Conservation (phyloP, 495 filamentous ascomycete species). For the Alectoria sarmentosa region DNA sequence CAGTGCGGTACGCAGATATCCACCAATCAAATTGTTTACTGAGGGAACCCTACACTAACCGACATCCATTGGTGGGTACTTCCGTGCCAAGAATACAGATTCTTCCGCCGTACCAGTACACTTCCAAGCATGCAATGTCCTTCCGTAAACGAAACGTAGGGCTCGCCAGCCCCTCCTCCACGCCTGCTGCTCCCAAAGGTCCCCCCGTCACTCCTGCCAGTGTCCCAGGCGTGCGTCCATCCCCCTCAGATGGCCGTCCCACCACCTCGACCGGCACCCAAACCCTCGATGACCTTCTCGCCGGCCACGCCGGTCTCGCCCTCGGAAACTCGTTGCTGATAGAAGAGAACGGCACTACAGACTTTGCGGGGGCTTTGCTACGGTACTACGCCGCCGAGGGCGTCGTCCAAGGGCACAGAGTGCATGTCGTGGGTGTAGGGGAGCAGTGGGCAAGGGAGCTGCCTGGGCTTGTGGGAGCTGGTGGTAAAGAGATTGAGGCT, state of each 20-base stretch:
- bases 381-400: conserved; percentile 92
- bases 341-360: conserved; percentile 91
- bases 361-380: conserved; percentile 79
- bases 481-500: conserved; percentile 35
- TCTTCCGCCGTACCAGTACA: no score
- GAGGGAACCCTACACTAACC: no score
- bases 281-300: conserved; percentile 77
- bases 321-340: conserved; percentile 74
- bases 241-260: conserved; percentile 77
- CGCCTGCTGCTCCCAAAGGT: conserved; percentile 38
- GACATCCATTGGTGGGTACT: not conserved
- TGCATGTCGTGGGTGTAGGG: conserved; percentile 75
- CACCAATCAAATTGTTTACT: no score
- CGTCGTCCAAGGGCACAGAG: conserved; percentile 79
- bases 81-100: no score
- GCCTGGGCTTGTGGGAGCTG: conserved; percentile 58
- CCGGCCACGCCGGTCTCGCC: conserved; percentile 81
- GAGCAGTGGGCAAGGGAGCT: conserved; percentile 77
- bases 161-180: conserved; percentile 40
- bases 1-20: no score
- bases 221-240: conserved; percentile 70
- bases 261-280: conserved; percentile 87
- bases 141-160: conserved; percentile 85
- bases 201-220: conserved; percentile 29
- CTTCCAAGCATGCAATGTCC: conserved; percentile 55